These are phyloP conservation scores for Oehlia diaphana DNA, from an alignment of 192 early-diverging fungal genomes.

Conservation along the genomic window DNA sequence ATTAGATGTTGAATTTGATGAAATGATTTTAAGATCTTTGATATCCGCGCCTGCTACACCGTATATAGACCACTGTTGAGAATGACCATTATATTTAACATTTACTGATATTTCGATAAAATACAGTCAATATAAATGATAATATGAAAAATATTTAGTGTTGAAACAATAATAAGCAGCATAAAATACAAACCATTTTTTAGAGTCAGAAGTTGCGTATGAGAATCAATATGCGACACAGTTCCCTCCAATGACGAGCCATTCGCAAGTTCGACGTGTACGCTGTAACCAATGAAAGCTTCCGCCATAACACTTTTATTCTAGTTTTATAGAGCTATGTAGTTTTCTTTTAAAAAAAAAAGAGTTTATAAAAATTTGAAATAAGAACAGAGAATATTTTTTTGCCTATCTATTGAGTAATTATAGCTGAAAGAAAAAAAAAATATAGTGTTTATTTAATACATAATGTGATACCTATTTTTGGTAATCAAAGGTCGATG, in stretches of 20 bases:
- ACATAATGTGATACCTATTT: neutral
- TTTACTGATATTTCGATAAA: constrained; percentile 17
- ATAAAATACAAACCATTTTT: constrained; percentile 49
- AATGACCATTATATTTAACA: constrained; percentile 27
- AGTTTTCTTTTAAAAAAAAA: neutral
- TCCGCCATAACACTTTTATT: constrained; percentile 45
- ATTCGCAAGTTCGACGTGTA: constrained; percentile 52
- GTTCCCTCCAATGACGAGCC: constrained; percentile 56
- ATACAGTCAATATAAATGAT: neutral
- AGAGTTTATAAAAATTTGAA: neutral
- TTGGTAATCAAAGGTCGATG: neutral
- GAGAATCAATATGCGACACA: constrained; percentile 60
- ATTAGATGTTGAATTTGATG: constrained; percentile 30
- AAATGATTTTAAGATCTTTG: constrained; percentile 60
- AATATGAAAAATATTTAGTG: neutral
- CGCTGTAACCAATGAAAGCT: constrained; percentile 55
- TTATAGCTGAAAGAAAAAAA: neutral
- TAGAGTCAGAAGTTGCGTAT: constrained; percentile 62
- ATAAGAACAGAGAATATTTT: neutral
- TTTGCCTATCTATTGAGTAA: no score
- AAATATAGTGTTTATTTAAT: neutral
- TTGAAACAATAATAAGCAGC: neutral
- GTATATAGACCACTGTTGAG: constrained; percentile 41
- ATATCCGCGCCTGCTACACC: constrained; percentile 64
- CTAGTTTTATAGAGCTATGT: neutral